These are phyloP conservation scores for Jaapia argillacea DNA, from an alignment of 768 basidiomycete species.

Conservation along the genomic window DNA sequence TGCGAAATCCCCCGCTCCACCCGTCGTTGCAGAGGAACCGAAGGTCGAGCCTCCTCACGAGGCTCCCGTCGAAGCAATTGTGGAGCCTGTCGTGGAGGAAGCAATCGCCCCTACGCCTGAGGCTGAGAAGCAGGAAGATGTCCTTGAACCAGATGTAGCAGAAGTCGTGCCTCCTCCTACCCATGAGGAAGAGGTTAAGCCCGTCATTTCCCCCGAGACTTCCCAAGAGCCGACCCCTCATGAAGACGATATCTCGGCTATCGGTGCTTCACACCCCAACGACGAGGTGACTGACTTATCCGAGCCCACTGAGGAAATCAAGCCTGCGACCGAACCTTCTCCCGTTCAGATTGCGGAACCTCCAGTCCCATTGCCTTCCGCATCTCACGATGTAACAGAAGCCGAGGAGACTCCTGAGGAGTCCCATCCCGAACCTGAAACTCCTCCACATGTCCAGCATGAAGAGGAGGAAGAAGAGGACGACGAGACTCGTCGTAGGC, in stretches of 20 bases:
- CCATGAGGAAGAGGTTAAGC: too few relatives aligned
- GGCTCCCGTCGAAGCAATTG: conserved; percentile 16
- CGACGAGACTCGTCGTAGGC: conserved; percentile 8
- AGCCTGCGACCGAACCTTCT: too few relatives aligned
- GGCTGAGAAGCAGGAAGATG: conserved; percentile 4
- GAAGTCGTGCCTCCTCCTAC: not conserved
- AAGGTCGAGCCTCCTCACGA: conserved; percentile 1
- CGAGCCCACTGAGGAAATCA: not conserved
- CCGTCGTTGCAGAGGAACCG: not conserved
- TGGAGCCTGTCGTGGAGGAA: conserved; percentile 11
- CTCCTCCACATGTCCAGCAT: not conserved
- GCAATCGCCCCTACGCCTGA: not conserved
- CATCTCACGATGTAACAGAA: too few relatives aligned
- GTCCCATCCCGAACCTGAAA: not conserved
- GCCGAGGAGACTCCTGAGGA: not conserved
- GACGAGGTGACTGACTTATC: not conserved
- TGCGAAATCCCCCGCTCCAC: conserved; percentile 32
- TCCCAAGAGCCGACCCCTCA: not conserved
- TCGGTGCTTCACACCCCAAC: not conserved
- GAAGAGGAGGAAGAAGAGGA: conserved; percentile 11
- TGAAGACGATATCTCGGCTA: not conserved
- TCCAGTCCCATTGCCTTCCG: too few relatives aligned
- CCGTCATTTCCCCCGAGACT: not conserved
- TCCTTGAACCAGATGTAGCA: too few relatives aligned
- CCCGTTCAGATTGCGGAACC: too few relatives aligned